A percentile compares a stretch with the other conserved stretches of the same genome.
Conservation (phyloP, 495 filamentous ascomycete species). For the Margaritispora aquatica region DNA sequence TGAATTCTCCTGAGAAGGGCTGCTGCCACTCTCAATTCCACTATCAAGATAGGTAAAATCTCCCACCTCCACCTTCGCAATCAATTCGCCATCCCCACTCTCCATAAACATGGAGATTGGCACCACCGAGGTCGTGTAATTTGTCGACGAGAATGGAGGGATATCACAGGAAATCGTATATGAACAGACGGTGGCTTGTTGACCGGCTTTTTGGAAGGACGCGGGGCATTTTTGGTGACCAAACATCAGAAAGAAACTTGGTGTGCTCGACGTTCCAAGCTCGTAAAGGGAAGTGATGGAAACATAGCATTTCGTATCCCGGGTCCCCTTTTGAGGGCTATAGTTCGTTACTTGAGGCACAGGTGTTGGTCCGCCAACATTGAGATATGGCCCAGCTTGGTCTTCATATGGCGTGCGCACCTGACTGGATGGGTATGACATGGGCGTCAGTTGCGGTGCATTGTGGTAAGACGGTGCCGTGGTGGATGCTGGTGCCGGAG, state of each 20-base stretch:
- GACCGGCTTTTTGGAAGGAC: conserved; percentile 52
- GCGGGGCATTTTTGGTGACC: conserved; percentile 63
- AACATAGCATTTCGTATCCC: conserved; percentile 64
- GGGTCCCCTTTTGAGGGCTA: conserved; percentile 57
- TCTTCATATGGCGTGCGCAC: conserved; percentile 38
- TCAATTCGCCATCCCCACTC: conserved; percentile 51
- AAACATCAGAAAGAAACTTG: conserved; percentile 64
- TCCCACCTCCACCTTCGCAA: conserved; percentile 63
- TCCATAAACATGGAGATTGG: conserved; percentile 70
- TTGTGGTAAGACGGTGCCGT: conserved; percentile 35
- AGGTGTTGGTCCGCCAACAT: conserved; percentile 42
- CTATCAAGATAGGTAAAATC: conserved; percentile 66
- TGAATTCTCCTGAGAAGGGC: conserved; percentile 29
- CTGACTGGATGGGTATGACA: conserved; percentile 29
- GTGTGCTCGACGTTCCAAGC: conserved; percentile 47
- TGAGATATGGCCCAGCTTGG: conserved; percentile 43
- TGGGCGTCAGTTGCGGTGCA: conserved; percentile 41
- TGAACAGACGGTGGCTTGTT: conserved; percentile 50
- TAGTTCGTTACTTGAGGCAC: conserved; percentile 59
- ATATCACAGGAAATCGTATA: conserved; percentile 70
- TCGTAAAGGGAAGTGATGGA: conserved; percentile 72
- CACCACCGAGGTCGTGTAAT: conserved; percentile 59
- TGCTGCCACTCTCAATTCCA: conserved; percentile 27
- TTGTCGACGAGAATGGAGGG: conserved; percentile 62
- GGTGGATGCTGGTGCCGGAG: conserved; percentile 21